phyloP scores from a whole-genome alignment of 345 rosid species.

The Citrus maxima region DNA sequence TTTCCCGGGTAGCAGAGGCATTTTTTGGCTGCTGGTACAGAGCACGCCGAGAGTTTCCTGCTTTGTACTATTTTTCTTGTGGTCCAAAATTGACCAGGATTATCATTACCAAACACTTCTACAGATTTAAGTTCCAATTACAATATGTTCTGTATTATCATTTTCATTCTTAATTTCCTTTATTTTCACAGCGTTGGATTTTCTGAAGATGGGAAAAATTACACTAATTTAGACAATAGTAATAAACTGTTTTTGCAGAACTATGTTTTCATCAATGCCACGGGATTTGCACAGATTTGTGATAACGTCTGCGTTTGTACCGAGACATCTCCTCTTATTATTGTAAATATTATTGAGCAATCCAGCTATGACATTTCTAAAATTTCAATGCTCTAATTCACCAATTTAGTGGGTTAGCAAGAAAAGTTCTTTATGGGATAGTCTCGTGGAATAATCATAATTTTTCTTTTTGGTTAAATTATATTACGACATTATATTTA shows the following conservation, averaged over 20 bases:
- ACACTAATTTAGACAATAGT: not conserved
- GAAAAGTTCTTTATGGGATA: too few species aligned
- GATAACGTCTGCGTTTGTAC: not conserved
- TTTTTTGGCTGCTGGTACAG: constrained; percentile 31
- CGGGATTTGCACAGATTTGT: not conserved
- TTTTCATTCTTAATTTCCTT: not conserved
- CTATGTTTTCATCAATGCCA: too few species aligned
- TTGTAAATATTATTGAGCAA: too few species aligned
- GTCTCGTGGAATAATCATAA: too few species aligned
- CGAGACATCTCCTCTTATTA: not conserved
- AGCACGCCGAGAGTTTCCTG: constrained; percentile 35
- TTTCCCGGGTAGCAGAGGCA: constrained; percentile 17
- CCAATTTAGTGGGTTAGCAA: too few species aligned
- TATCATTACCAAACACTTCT: constrained; percentile 8
- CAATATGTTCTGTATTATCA: not conserved
- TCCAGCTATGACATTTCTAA: too few species aligned
- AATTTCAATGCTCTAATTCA: too few species aligned
- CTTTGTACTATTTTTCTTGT: constrained; percentile 27
- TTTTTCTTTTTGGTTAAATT: too few species aligned
- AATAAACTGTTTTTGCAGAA: too few species aligned
- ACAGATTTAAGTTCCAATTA: constrained; percentile 9
- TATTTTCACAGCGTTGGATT: too few species aligned
- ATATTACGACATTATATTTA: too few species aligned
- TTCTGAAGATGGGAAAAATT: not conserved
- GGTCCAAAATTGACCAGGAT: constrained; percentile 21